Evolutionary conservation across 176 grass and related monocot genomes (phyloP), one percentile per base, ranked within the genome.

Genomic region (Aegilops bicornis): DNA sequence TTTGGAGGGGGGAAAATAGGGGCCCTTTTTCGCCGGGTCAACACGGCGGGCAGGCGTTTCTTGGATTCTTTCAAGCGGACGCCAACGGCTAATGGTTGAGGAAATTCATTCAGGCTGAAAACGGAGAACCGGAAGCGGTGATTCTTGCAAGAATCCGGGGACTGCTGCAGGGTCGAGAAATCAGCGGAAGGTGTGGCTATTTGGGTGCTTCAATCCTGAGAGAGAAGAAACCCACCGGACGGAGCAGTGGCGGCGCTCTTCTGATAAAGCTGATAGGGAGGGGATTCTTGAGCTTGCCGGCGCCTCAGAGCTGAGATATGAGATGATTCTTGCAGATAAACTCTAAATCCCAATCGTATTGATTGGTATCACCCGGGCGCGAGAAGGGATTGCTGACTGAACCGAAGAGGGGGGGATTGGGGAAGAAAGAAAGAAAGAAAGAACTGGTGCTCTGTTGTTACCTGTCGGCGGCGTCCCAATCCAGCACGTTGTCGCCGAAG

Each of bases 401-500:
- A 37, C 4, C 66, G 70, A 15, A 23, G 16, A 8, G 0, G 16
- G 39, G 36, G 2, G 5, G 36, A 1, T 0, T 7, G 54, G 35
- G 47, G 16, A 61, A 16, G 48, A 20, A 20, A 8, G 17, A 22
- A 4, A 0, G 11, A 14, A 5, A 50, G 47, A 14, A 52, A 2
- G 15, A 1, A 0, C 1, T 52, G 48, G 48, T 17, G 48, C 20
- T 42, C 35, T 43, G 47, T 66, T 32, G 15, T 64, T n/a, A 94
- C 92, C 92, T 94, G 59, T 89, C 89, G 48, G 73, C 80, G 65
- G 85, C 67, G 76, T 91, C 92, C 12, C 87, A 69, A 11, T 89
- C 89, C 11, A 86, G 82, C 22, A 89, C 81, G 87, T 94, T 91
- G 76, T 91, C 89, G 8, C 85, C 92, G 58, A 89, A 89, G 61